Conservation (phyloP, 257 asterid genomes). For the Nyctanthes arbortristis region DNA sequence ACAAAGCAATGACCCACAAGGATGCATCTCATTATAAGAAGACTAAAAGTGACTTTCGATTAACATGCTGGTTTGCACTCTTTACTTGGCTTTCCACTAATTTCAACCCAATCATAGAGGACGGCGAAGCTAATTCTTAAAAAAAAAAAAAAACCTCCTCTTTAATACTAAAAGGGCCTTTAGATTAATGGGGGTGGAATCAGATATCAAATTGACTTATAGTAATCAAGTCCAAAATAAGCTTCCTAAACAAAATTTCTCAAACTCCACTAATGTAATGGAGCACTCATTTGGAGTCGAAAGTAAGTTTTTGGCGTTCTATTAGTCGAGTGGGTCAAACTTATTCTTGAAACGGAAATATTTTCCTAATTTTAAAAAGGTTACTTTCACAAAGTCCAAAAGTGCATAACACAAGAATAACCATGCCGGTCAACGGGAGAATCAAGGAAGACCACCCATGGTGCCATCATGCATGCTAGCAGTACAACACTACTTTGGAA, state of each 20-base stretch:
- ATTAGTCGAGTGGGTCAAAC: background rate
- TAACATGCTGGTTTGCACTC: background rate
- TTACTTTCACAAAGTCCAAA: background rate
- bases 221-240: background rate
- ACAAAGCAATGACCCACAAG: constrained; percentile 29
- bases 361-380: background rate
- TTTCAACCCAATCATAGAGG: background rate
- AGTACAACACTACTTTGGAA: constrained; percentile 34
- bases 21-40: constrained; percentile 29
- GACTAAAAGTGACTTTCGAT: constrained; percentile 34
- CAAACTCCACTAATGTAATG: background rate
- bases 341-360: background rate
- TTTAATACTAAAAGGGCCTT: background rate
- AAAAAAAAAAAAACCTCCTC: background rate
- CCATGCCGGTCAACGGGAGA: constrained; percentile 41
- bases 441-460: constrained; percentile 50
- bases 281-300: background rate
- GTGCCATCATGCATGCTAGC: constrained; percentile 41
- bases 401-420: constrained; percentile 28
- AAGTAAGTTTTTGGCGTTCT: constrained; percentile 13
- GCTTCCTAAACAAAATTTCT: background rate
- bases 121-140: background rate
- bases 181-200: constrained; percentile 14
- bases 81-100: background rate
- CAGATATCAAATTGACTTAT: constrained; percentile 25